Conservation (phyloP, 2,329 filamentous ascomycete species). For the Beauveria rudraprayagi region DNA sequence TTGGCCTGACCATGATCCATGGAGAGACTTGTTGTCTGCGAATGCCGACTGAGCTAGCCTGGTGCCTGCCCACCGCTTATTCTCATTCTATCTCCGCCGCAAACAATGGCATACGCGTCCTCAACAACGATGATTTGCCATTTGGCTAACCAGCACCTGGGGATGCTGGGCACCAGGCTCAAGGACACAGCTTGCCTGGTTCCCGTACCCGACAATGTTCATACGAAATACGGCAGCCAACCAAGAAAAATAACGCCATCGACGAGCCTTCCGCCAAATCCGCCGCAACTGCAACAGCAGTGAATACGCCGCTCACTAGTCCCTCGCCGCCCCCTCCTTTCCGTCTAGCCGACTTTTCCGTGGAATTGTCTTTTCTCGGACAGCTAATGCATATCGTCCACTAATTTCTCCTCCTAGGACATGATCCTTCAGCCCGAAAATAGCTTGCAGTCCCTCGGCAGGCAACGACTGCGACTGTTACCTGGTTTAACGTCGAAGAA, state of each 20-base stretch:
- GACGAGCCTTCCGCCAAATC: not conserved
- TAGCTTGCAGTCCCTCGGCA: not conserved
- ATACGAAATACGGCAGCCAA: too few species aligned
- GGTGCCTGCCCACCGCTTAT: not conserved
- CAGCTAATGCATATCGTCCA: not conserved
- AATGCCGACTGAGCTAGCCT: not conserved
- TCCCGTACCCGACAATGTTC: not conserved
- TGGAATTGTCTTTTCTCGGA: not conserved
- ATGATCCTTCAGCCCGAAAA: not conserved
- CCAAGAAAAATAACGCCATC: not conserved
- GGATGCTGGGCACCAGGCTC: not conserved
- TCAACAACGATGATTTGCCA: not conserved
- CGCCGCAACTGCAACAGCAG: not conserved
- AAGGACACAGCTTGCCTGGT: not conserved
- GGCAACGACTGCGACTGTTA: not conserved
- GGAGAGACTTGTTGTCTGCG: not conserved
- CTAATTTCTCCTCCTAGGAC: not conserved
- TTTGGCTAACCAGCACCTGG: not conserved
- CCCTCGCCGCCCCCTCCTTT: not conserved
- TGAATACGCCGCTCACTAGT: not conserved
- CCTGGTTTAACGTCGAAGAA: not conserved
- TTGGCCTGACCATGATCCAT: too few species aligned
- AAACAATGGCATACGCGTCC: not conserved
- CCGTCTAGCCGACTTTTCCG: slow-evolving; percentile 6
- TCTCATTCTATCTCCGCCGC: slow-evolving; percentile 2